These are phyloP conservation scores for Didymella arachidicola DNA, from an alignment of 2,329 filamentous ascomycete species.

Conservation along the genomic window DNA sequence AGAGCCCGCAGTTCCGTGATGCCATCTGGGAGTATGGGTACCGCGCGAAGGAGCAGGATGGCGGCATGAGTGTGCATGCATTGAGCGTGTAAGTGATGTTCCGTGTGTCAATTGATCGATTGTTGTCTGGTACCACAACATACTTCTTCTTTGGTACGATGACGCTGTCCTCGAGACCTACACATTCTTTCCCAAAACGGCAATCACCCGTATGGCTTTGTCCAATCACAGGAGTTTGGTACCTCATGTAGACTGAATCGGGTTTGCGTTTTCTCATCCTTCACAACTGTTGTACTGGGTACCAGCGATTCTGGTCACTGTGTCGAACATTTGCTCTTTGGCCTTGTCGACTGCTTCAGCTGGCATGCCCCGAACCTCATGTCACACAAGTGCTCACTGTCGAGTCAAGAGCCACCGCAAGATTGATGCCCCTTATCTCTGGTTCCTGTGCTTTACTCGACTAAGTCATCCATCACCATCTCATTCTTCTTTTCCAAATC, in stretches of 20 bases:
- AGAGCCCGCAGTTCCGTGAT: constrained; percentile 88
- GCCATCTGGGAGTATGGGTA: constrained; percentile 90
- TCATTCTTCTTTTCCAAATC: too few relatives aligned
- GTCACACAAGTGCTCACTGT: too few relatives aligned
- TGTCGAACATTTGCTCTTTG: too few relatives aligned
- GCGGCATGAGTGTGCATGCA: constrained; percentile 84
- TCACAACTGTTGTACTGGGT: too few relatives aligned
- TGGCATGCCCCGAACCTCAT: too few relatives aligned
- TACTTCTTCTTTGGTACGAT: constrained; percentile 1
- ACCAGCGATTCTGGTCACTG: too few relatives aligned
- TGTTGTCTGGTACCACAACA: constrained; percentile 1
- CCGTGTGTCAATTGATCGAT: not conserved
- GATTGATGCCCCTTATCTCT: too few relatives aligned
- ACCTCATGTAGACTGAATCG: not conserved
- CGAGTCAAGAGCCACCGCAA: too few relatives aligned
- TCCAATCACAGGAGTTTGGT: constrained; percentile 9
- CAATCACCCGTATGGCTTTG: not conserved
- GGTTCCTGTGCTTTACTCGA: too few relatives aligned
- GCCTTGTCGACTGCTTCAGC: too few relatives aligned
- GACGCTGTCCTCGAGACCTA: constrained; percentile 4
- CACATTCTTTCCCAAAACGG: constrained; percentile 11
- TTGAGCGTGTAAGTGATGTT: constrained; percentile 72
- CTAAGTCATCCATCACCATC: too few relatives aligned
- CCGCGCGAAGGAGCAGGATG: constrained; percentile 70
- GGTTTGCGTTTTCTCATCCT: too few relatives aligned